Evolutionary conservation across 352 stramenopile genomes (phyloP).

Genomic region (Phytophthora idaei): DNA sequence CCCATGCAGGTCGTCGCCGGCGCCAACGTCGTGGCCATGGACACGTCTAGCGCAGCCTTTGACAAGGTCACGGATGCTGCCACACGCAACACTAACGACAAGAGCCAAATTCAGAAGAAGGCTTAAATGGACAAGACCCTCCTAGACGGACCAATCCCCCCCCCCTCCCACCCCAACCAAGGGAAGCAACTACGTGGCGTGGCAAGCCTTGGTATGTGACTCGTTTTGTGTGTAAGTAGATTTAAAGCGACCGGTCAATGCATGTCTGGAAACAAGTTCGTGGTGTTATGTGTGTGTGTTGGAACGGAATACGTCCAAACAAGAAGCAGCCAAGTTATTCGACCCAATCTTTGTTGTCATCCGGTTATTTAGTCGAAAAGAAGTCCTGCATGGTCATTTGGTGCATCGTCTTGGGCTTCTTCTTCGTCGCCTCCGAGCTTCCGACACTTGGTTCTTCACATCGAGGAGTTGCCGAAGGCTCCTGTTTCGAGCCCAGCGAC

Average conservation of each 20-base stretch:
- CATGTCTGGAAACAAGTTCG: slow-evolving; percentile 18
- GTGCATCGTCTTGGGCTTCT: slow-evolving; percentile 35
- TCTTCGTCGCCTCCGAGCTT: slow-evolving; percentile 15
- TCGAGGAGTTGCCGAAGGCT: slow-evolving; percentile 5
- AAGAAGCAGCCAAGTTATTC: no score
- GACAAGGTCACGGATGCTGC: slow-evolving; percentile 18
- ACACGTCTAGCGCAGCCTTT: slow-evolving; percentile 22
- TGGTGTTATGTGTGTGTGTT: neutral
- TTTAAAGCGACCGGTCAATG: slow-evolving; percentile 28
- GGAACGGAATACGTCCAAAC: neutral
- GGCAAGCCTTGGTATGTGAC: slow-evolving; percentile 24
- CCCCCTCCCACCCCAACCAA: slow-evolving; percentile 7
- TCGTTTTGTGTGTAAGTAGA: slow-evolving; percentile 32
- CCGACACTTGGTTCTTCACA: slow-evolving; percentile 10
- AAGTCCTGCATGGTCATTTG: slow-evolving; percentile 39
- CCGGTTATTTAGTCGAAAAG: slow-evolving; percentile 5
- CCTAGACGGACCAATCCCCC: slow-evolving; percentile 2
- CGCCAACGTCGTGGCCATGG: slow-evolving; percentile 30
- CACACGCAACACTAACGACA: slow-evolving; percentile 23
- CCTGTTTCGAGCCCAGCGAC: neutral
- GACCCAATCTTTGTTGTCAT: no score
- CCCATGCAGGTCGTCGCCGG: slow-evolving; percentile 19
- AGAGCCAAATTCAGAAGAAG: slow-evolving; percentile 18
- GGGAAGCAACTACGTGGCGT: slow-evolving; percentile 2
- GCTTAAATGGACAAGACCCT: slow-evolving; percentile 1